Evolutionary conservation across 2,329 filamentous ascomycete genomes (phyloP).

Genomic region (Fusarium buxicola): DNA sequence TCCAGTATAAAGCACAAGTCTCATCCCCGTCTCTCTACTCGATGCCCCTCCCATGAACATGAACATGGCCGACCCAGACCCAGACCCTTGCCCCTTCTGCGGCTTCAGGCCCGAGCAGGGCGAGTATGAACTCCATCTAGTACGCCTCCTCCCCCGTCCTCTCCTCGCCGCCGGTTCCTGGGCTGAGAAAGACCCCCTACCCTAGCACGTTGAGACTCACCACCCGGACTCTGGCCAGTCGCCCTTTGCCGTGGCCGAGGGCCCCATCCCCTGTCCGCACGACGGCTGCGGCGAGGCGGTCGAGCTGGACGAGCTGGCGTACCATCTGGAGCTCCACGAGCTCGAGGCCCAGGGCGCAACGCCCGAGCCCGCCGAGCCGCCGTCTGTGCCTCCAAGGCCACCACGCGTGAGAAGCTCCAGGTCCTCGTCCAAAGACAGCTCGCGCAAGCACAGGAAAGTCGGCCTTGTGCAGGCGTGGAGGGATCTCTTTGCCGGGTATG

Average conservation of each 20-base stretch:
- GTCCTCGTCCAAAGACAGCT: slow-evolving; percentile 16
- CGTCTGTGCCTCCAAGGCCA: slow-evolving; percentile 18
- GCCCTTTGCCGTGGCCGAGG: slow-evolving; percentile 20
- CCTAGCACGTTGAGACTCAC: slow-evolving; percentile 46
- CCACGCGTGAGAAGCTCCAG: not conserved
- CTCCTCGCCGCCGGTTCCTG: slow-evolving; percentile 4
- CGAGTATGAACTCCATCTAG: slow-evolving; percentile 52
- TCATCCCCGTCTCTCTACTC: too few relatives aligned
- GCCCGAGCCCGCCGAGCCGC: slow-evolving; percentile 23
- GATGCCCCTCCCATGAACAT: too few relatives aligned
- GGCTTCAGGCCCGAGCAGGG: slow-evolving; percentile 47
- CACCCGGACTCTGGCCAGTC: slow-evolving; percentile 41
- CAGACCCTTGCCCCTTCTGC: slow-evolving; percentile 52
- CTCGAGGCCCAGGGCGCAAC: slow-evolving; percentile 39
- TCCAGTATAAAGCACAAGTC: too few relatives aligned
- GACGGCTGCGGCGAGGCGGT: slow-evolving; percentile 69
- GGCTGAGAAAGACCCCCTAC: slow-evolving; percentile 19
- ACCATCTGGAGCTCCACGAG: slow-evolving; percentile 44
- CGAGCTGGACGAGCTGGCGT: slow-evolving; percentile 39
- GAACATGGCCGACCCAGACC: slow-evolving; percentile 14
- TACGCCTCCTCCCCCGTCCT: slow-evolving; percentile 37
- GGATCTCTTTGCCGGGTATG: slow-evolving; percentile 32
- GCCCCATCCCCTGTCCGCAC: slow-evolving; percentile 35
- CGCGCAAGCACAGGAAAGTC: slow-evolving; percentile 29
- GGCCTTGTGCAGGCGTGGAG: slow-evolving; percentile 41